Percentiles rank a stretch among this genome's conserved stretches.
Conservation (phyloP, 108 stramenopile species). For the Skeletonema grethae region DNA sequence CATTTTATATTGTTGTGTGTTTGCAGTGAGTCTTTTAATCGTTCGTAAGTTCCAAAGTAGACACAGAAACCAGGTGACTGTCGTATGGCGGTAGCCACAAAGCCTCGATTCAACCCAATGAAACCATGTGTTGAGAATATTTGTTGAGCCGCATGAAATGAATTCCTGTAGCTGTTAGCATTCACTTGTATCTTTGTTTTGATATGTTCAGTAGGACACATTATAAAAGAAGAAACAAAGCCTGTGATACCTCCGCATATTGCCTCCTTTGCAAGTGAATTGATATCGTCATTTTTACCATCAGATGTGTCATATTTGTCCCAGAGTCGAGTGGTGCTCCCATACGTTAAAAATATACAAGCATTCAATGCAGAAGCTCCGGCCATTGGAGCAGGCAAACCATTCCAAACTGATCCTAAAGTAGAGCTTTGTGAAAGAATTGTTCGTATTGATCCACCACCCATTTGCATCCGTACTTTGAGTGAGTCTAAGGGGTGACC, state of each 20-base stretch:
- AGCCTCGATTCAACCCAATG: conserved; percentile 64
- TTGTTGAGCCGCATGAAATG: conserved; percentile 39
- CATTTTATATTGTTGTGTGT: conserved; percentile 8
- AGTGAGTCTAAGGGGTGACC: conserved; percentile 94
- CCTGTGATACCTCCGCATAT: conserved; percentile 86
- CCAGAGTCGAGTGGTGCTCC: conserved; percentile 59
- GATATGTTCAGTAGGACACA: conserved; percentile 80
- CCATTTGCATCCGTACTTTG: conserved; percentile 53
- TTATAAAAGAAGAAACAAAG: conserved; percentile 68
- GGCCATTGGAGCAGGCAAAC: conserved; percentile 74
- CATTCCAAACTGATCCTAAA: conserved; percentile 63
- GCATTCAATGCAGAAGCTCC: conserved; percentile 85
- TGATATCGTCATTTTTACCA: not conserved
- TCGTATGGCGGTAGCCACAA: conserved; percentile 57
- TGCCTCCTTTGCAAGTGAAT: conserved; percentile 16
- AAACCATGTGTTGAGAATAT: conserved; percentile 54
- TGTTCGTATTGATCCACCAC: conserved; percentile 7
- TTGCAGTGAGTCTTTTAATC: conserved; percentile 49
- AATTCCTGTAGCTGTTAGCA: conserved; percentile 49
- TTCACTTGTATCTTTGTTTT: conserved; percentile 84
- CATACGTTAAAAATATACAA: conserved; percentile 83
- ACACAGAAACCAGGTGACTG: conserved; percentile 85
- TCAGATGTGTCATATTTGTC: conserved; percentile 37
- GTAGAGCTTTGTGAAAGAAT: conserved; percentile 9
- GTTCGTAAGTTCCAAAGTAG: conserved; percentile 87